Evolutionary conservation across 2,329 filamentous ascomycete species (phyloP).

Genomic region (Triangularia setosa): DNA sequence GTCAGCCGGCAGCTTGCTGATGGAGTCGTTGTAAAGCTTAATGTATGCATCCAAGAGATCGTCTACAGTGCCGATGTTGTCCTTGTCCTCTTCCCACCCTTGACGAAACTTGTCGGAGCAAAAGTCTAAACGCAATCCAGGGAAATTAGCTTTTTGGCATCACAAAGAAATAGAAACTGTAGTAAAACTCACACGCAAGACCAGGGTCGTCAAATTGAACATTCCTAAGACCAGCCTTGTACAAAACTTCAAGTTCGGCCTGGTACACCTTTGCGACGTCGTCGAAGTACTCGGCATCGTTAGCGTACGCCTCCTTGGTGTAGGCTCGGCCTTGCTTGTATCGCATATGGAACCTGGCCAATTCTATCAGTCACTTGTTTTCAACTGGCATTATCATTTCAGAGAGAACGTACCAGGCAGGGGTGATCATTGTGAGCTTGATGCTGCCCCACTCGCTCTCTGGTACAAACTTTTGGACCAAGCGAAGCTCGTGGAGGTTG

Average conservation of each 20-base stretch:
- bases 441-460: constrained; percentile 47
- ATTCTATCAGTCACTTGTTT: background rate
- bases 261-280: constrained; percentile 65
- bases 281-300: constrained; percentile 58
- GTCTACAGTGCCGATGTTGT: constrained; percentile 65
- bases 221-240: constrained; percentile 59
- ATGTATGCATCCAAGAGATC: constrained; percentile 74
- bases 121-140: constrained; percentile 51
- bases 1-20: constrained; percentile 60
- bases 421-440: constrained; percentile 53
- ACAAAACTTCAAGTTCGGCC: constrained; percentile 57
- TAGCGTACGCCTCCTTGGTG: constrained; percentile 51
- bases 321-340: constrained; percentile 56
- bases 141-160: constrained; percentile 8
- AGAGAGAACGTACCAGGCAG: constrained; percentile 36
- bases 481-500: constrained; percentile 48
- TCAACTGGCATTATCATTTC: background rate
- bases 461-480: constrained; percentile 45
- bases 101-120: constrained; percentile 68
- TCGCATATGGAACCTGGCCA: constrained; percentile 42
- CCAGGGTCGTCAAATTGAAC: constrained; percentile 67
- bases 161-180: background rate
- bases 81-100: constrained; percentile 63
- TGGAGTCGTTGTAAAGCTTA: constrained; percentile 69
- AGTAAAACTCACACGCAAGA: constrained; percentile 55